These are phyloP conservation scores for Trichocomaceae sp. DNA, from an alignment of 2,329 filamentous ascomycete genomes.

Conservation along the genomic window DNA sequence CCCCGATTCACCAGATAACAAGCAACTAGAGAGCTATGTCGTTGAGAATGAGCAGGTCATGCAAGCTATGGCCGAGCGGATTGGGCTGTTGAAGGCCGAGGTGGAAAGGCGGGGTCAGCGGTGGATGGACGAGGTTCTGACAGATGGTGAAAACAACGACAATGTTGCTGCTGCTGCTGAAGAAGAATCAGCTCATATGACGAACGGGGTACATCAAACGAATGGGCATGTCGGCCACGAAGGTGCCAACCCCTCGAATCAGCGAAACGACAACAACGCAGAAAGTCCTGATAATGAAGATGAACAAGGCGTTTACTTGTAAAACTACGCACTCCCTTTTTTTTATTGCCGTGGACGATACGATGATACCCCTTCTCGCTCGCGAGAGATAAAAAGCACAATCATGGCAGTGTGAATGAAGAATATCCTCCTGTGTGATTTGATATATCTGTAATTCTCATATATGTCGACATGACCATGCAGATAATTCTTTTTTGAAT, in stretches of 20 bases:
- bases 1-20: slow-evolving; percentile 44
- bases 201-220: slow-evolving; percentile 3
- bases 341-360: not conserved
- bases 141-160: slow-evolving; percentile 13
- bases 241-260: not conserved
- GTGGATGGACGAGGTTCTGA: slow-evolving; percentile 39
- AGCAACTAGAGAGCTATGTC: slow-evolving; percentile 36
- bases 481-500: slow-evolving; percentile 1
- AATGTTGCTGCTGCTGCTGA: slow-evolving; percentile 2
- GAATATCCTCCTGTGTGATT: not conserved
- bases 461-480: not conserved
- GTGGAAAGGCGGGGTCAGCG: slow-evolving; percentile 51
- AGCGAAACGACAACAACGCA: not conserved
- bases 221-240: not conserved
- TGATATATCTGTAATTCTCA: not conserved
- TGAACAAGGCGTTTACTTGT: slow-evolving; percentile 13
- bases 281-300: slow-evolving; percentile 3
- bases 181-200: not conserved
- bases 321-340: not conserved
- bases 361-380: not conserved
- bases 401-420: not conserved
- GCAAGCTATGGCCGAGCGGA: slow-evolving; percentile 49
- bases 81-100: slow-evolving; percentile 45
- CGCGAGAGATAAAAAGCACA: not conserved
- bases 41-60: slow-evolving; percentile 55